Evolutionary conservation across 2,329 filamentous ascomycete genomes (phyloP).

Genomic region (Colletotrichum agaves): DNA sequence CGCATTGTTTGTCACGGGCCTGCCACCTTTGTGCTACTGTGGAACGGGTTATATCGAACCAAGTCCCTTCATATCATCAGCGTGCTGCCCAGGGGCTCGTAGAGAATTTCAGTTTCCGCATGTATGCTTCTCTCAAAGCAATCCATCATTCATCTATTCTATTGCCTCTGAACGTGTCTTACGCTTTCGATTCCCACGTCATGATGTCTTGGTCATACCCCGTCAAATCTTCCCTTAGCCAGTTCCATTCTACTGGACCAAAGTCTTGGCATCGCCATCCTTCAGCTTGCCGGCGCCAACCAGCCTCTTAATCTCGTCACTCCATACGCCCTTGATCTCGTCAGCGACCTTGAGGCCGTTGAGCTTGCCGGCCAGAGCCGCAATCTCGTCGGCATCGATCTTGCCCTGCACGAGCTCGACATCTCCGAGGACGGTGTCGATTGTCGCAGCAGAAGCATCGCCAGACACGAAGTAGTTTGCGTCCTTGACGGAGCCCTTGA

Average conservation of each 20-base stretch:
- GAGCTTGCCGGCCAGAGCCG: constrained; percentile 82
- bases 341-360: constrained; percentile 80
- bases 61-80: not conserved
- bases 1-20: no score
- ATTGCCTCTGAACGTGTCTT: not conserved
- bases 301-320: constrained; percentile 80
- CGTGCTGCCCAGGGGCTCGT: no score
- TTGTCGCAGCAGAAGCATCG: constrained; percentile 77
- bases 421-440: constrained; percentile 85
- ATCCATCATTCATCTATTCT: constrained; percentile 6
- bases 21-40: no score
- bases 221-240: not conserved
- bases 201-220: constrained; percentile 4
- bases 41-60: no score
- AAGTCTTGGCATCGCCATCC: constrained; percentile 80
- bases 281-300: constrained; percentile 86
- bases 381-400: constrained; percentile 92
- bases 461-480: constrained; percentile 92
- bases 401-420: constrained; percentile 89
- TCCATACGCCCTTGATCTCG: constrained; percentile 88
- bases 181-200: not conserved
- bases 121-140: not conserved
- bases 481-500: constrained; percentile 94
- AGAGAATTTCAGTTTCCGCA: no score
- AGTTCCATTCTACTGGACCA: constrained; percentile 50